Evolutionary conservation across 805 yeast genomes (phyloP).

Genomic region (Nakazawaea populi): DNA sequence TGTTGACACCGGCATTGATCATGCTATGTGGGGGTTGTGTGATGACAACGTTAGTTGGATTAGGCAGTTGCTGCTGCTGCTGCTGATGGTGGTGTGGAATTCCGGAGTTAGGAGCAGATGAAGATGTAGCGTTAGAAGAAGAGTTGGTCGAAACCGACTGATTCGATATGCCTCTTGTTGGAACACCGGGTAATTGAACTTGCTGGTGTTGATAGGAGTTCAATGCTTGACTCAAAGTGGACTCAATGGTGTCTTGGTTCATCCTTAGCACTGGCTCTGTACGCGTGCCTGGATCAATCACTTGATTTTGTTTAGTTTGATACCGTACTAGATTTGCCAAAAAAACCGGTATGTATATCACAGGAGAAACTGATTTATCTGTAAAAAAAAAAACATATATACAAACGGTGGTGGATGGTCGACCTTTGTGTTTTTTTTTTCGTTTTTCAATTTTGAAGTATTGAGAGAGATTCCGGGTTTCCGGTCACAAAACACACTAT

Average conservation of each 20-base stretch:
- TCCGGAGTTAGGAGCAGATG: not conserved
- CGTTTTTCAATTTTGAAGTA: too few species aligned
- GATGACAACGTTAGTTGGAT: not conserved
- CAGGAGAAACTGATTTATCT: too few species aligned
- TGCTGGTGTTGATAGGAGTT: constrained; percentile 3
- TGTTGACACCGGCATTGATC: constrained; percentile 23
- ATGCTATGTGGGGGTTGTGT: not conserved
- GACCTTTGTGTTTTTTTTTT: too few species aligned
- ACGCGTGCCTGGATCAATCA: not conserved
- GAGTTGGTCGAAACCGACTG: constrained; percentile 3
- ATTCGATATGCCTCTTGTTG: not conserved
- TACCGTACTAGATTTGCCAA: too few species aligned
- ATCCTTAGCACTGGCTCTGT: not conserved
- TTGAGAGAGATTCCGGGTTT: too few species aligned
- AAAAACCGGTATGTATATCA: too few species aligned
- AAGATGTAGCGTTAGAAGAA: constrained; percentile 10
- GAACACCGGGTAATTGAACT: constrained; percentile 6
- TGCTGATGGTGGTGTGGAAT: not conserved
- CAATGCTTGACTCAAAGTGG: constrained; percentile 5
- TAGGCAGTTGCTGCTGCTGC: not conserved
- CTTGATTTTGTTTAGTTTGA: too few species aligned
- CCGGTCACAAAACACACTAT: too few species aligned
- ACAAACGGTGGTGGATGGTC: too few species aligned
- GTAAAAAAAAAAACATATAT: too few species aligned
- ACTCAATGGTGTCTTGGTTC: constrained; percentile 4